A percentile compares a stretch with the other conserved stretches of the same genome.
phyloP scores from a whole-genome alignment of 1,139 yeast genomes.

The Meyerozyma athensensis region DNA sequence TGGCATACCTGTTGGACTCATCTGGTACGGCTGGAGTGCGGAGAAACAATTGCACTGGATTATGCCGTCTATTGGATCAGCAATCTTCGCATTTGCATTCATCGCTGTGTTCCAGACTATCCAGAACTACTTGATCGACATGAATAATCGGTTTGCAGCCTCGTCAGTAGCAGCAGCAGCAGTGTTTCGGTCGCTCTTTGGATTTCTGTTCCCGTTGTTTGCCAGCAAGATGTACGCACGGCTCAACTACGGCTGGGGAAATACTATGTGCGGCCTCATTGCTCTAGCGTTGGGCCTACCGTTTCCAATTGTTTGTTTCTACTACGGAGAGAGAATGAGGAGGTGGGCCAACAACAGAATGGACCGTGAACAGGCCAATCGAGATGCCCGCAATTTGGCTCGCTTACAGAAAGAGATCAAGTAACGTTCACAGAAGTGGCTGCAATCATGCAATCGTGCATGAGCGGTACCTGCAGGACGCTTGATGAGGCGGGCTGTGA shows the following conservation, averaged over 20 bases:
- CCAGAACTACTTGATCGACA: conserved; percentile 58
- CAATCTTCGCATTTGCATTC: conserved; percentile 52
- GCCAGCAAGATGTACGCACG: conserved; percentile 39
- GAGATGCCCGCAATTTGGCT: conserved; percentile 32
- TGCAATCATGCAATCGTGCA: too few relatives aligned
- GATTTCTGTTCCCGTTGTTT: conserved; percentile 52
- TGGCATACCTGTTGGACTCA: conserved; percentile 46
- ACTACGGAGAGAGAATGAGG: conserved; percentile 53
- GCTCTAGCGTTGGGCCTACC: conserved; percentile 57
- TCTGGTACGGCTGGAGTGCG: conserved; percentile 66
- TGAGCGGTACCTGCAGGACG: too few relatives aligned
- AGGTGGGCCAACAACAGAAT: conserved; percentile 49
- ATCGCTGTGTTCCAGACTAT: conserved; percentile 56
- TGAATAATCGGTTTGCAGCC: conserved; percentile 62
- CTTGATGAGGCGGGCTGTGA: too few relatives aligned
- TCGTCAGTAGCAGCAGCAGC: conserved; percentile 60
- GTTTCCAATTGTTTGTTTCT: conserved; percentile 53
- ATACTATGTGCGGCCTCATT: conserved; percentile 53
- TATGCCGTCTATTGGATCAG: conserved; percentile 54
- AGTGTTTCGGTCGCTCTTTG: conserved; percentile 53
- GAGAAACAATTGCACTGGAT: conserved; percentile 48
- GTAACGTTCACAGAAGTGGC: neutral
- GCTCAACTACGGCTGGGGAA: conserved; percentile 64
- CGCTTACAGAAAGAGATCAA: conserved; percentile 15
- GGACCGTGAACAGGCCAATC: conserved; percentile 34